Percentiles rank a stretch among this genome's conserved stretches.
Evolutionary conservation across 805 yeast species (phyloP).

Genomic region (Spathaspora sp.): DNA sequence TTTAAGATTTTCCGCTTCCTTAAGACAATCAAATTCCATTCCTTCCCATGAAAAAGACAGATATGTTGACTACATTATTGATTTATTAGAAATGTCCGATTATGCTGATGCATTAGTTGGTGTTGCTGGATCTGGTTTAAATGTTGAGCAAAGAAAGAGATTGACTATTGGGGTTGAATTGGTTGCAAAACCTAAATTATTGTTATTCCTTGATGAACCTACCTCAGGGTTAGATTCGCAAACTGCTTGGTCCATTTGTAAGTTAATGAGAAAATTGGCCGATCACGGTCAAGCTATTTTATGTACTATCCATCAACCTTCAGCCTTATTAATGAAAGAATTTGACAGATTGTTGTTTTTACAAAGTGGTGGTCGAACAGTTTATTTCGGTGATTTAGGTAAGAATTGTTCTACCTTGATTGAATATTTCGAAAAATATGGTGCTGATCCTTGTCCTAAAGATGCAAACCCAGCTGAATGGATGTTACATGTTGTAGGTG

Average conservation of each 20-base stretch:
- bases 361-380: slow-evolving; percentile 75
- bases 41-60: slow-evolving; percentile 57
- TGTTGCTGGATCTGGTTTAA: slow-evolving; percentile 60
- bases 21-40: slow-evolving; percentile 63
- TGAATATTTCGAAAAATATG: slow-evolving; percentile 64
- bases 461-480: slow-evolving; percentile 58
- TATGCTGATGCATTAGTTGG: slow-evolving; percentile 83
- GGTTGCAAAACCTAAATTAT: slow-evolving; percentile 37
- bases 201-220: slow-evolving; percentile 40
- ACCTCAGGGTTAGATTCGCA: slow-evolving; percentile 43
- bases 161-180: slow-evolving; percentile 40
- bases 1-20: slow-evolving; percentile 62
- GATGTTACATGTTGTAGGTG: slow-evolving; percentile 86
- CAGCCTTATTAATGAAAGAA: slow-evolving; percentile 71
- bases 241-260: slow-evolving; percentile 41
- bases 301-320: slow-evolving; percentile 79
- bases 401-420: slow-evolving; percentile 54
- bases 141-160: slow-evolving; percentile 40
- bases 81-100: slow-evolving; percentile 61
- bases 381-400: slow-evolving; percentile 80
- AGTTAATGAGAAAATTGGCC: slow-evolving; percentile 37
- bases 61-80: slow-evolving; percentile 67
- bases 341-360: slow-evolving; percentile 71
- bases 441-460: slow-evolving; percentile 48
- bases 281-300: slow-evolving; percentile 40